These are phyloP conservation scores for Cinchona pubescens DNA, from an alignment of 257 asterid species.

Conservation along the genomic window DNA sequence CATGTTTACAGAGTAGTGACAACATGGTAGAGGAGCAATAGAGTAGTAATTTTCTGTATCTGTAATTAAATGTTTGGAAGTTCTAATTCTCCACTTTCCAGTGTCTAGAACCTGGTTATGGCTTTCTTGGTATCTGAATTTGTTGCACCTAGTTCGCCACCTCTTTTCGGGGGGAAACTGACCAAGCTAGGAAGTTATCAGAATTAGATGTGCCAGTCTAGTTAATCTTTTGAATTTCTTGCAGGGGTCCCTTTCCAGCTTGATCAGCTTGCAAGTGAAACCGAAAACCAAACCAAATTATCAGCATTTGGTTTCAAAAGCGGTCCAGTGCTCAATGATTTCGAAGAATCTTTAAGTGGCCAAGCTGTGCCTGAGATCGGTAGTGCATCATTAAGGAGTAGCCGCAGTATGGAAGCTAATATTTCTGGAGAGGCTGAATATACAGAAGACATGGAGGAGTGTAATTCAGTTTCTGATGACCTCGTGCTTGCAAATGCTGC, in stretches of 20 bases:
- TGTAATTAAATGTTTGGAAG: neutral
- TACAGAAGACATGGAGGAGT: slow-evolving; percentile 31
- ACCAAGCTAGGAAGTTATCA: neutral
- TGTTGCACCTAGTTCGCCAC: neutral
- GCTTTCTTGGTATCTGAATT: neutral
- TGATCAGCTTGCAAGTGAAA: slow-evolving; percentile 67
- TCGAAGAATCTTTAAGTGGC: slow-evolving; percentile 31
- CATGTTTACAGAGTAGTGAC: neutral
- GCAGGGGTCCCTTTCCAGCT: slow-evolving; percentile 92
- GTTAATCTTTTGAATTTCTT: slow-evolving; percentile 20
- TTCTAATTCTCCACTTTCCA: neutral
- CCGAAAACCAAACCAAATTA: slow-evolving; percentile 64
- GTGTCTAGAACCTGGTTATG: neutral
- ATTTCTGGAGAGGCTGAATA: slow-evolving; percentile 32
- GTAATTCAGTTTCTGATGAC: slow-evolving; percentile 29
- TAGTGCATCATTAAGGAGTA: slow-evolving; percentile 26
- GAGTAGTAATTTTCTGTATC: neutral
- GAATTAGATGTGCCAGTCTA: neutral
- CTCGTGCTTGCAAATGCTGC: slow-evolving; percentile 28
- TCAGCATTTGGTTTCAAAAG: slow-evolving; percentile 57
- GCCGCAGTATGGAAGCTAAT: slow-evolving; percentile 26
- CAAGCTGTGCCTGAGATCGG: slow-evolving; percentile 30
- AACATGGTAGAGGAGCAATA: neutral
- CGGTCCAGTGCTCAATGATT: slow-evolving; percentile 29
- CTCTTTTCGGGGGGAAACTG: neutral